These are phyloP conservation scores for Rhodocollybia butyracea DNA, from an alignment of 768 basidiomycete genomes.

Conservation along the genomic window DNA sequence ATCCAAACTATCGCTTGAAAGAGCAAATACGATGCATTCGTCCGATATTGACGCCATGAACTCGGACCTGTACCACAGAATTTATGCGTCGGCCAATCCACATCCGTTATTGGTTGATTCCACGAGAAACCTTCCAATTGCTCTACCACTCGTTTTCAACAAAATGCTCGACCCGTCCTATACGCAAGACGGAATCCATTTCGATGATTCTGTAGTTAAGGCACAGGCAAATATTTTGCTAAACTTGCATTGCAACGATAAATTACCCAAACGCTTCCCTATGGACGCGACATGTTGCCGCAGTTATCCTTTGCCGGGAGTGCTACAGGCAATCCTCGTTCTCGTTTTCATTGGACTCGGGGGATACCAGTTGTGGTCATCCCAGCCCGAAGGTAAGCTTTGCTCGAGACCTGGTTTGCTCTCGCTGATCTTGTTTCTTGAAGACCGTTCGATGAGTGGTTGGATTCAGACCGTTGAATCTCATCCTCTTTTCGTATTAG, in stretches of 20 bases:
- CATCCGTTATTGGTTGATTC: constrained; percentile 24
- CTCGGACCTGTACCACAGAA: constrained; percentile 72
- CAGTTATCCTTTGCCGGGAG: constrained; percentile 64
- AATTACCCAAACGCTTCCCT: constrained; percentile 57
- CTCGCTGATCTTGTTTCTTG: background rate
- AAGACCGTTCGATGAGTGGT: background rate
- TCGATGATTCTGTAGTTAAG: constrained; percentile 55
- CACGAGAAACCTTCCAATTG: constrained; percentile 33
- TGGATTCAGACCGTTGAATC: constrained; percentile 23
- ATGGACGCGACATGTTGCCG: constrained; percentile 81
- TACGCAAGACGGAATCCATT: constrained; percentile 87
- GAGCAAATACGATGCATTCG: constrained; percentile 65
- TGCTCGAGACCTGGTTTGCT: background rate
- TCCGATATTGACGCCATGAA: constrained; percentile 92
- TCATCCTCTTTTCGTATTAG: constrained; percentile 56
- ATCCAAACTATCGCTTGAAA: constrained; percentile 60
- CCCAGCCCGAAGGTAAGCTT: constrained; percentile 7
- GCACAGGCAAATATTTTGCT: constrained; percentile 76
- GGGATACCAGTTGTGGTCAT: constrained; percentile 42
- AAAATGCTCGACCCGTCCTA: constrained; percentile 66
- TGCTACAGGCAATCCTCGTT: constrained; percentile 54
- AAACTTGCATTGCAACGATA: constrained; percentile 79
- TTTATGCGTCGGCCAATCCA: constrained; percentile 34
- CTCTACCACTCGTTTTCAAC: constrained; percentile 80
- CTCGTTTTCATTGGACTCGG: constrained; percentile 44